Evolutionary conservation across 768 basidiomycete genomes (phyloP).

Genomic region (Leucosporidium yakuticum): DNA sequence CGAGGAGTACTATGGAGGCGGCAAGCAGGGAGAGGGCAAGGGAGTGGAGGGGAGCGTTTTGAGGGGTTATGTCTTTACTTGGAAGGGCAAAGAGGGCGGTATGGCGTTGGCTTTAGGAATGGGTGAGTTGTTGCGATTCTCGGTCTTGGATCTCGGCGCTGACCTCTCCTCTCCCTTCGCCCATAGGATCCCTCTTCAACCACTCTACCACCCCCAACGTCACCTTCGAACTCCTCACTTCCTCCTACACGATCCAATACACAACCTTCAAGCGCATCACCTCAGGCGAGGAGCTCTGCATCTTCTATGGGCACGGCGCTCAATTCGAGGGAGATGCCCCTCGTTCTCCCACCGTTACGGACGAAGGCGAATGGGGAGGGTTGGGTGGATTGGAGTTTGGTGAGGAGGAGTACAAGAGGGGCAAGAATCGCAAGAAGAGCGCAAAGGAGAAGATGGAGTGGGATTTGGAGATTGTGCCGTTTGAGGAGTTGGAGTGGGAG

Average conservation of each 20-base stretch:
- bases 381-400: slow-evolving; percentile 9
- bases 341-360: slow-evolving; percentile 3
- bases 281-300: slow-evolving; percentile 67
- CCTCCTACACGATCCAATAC: slow-evolving; percentile 59
- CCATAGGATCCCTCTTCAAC: slow-evolving; percentile 71
- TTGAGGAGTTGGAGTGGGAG: slow-evolving; percentile 35
- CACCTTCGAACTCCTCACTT: slow-evolving; percentile 55
- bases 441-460: slow-evolving; percentile 6
- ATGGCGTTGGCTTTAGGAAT: slow-evolving; percentile 75
- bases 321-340: slow-evolving; percentile 26
- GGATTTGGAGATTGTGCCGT: slow-evolving; percentile 23
- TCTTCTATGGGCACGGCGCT: slow-evolving; percentile 59
- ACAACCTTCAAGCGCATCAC: slow-evolving; percentile 53
- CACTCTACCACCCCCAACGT: slow-evolving; percentile 65
- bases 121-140: slow-evolving; percentile 49
- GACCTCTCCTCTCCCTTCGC: background rate
- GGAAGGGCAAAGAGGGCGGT: slow-evolving; percentile 55
- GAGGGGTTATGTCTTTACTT: slow-evolving; percentile 71
- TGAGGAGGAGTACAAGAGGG: background rate
- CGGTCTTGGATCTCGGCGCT: background rate
- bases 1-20: slow-evolving; percentile 57
- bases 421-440: background rate
- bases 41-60: slow-evolving; percentile 60
- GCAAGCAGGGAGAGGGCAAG: slow-evolving; percentile 28
- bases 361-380: slow-evolving; percentile 29